A percentile compares a stretch with the other conserved stretches of the same genome.
phyloP scores from a whole-genome alignment of 2,329 filamentous ascomycete species.

The Gyromitra esculenta region DNA sequence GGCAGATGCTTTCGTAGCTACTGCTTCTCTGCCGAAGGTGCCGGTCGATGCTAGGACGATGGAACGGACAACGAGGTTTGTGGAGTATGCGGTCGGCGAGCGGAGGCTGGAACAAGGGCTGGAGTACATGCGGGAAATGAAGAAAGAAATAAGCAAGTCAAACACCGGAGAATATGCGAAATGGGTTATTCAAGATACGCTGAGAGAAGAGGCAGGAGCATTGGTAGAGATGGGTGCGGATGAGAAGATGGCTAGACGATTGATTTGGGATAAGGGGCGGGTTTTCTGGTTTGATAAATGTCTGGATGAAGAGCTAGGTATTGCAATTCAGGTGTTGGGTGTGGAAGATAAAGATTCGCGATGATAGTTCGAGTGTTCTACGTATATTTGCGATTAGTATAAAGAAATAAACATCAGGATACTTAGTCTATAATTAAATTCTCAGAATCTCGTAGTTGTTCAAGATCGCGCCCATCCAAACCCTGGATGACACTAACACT shows the following conservation, averaged over 20 bases:
- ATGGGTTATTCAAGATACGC: slow-evolving; percentile 37
- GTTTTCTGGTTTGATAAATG: slow-evolving; percentile 26
- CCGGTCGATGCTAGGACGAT: neutral
- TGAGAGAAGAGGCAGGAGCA: slow-evolving; percentile 25
- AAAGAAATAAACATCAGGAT: neutral
- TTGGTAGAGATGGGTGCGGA: slow-evolving; percentile 33
- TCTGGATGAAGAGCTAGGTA: neutral
- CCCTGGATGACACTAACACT: too few species aligned
- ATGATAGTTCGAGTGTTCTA: neutral
- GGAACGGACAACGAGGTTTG: slow-evolving; percentile 8
- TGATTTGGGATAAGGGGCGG: slow-evolving; percentile 1
- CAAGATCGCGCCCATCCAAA: too few species aligned
- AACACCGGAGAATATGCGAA: slow-evolving; percentile 8
- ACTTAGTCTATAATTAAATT: too few species aligned
- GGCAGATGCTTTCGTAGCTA: slow-evolving; percentile 14
- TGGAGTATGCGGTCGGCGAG: slow-evolving; percentile 32
- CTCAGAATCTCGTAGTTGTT: too few species aligned
- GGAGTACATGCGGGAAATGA: slow-evolving; percentile 46
- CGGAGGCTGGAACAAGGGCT: slow-evolving; percentile 43
- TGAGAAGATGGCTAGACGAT: slow-evolving; percentile 3
- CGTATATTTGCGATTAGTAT: neutral
- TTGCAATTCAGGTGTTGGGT: neutral
- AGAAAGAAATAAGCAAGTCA: neutral
- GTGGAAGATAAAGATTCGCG: too few species aligned
- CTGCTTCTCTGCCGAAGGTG: neutral